phyloP scores from a whole-genome alignment of 2,329 filamentous ascomycete species.

The Tolypocladium guangdongense region DNA sequence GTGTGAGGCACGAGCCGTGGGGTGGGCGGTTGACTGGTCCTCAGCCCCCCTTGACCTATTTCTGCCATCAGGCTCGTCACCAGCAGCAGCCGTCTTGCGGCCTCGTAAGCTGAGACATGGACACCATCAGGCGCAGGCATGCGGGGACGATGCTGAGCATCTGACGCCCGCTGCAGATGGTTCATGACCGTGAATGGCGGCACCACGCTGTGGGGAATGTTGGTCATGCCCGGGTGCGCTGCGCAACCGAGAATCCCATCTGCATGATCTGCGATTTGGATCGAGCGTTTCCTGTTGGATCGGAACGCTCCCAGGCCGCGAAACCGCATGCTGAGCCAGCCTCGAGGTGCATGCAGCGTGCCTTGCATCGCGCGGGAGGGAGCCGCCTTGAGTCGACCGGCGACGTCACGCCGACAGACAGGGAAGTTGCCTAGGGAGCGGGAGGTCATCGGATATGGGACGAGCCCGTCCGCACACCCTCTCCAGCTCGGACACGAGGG shows the following conservation, averaged over 20 bases:
- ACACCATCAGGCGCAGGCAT: constrained; percentile 11
- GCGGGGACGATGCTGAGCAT: constrained; percentile 1
- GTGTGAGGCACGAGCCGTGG: background rate
- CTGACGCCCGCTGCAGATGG: constrained; percentile 7
- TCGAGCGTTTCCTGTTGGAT: constrained; percentile 14
- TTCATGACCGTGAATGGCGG: constrained; percentile 1
- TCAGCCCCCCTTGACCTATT: background rate
- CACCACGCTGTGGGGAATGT: constrained; percentile 1
- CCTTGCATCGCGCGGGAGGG: constrained; percentile 6
- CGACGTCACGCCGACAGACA: background rate
- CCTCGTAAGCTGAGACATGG: constrained; percentile 16
- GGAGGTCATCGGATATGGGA: background rate
- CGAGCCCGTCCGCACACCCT: background rate
- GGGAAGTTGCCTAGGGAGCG: background rate
- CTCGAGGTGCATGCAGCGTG: constrained; percentile 7
- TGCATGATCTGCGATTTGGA: constrained; percentile 18
- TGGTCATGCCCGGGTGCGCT: constrained; percentile 14
- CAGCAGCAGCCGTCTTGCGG: background rate
- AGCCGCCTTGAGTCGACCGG: background rate
- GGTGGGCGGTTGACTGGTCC: background rate
- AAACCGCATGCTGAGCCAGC: background rate
- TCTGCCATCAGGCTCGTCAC: background rate
- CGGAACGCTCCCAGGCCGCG: constrained; percentile 8
- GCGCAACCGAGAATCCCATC: constrained; percentile 4
- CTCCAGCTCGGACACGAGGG: background rate